phyloP scores from a whole-genome alignment of 2,329 filamentous ascomycete species.

The Ilyonectria destructans region DNA sequence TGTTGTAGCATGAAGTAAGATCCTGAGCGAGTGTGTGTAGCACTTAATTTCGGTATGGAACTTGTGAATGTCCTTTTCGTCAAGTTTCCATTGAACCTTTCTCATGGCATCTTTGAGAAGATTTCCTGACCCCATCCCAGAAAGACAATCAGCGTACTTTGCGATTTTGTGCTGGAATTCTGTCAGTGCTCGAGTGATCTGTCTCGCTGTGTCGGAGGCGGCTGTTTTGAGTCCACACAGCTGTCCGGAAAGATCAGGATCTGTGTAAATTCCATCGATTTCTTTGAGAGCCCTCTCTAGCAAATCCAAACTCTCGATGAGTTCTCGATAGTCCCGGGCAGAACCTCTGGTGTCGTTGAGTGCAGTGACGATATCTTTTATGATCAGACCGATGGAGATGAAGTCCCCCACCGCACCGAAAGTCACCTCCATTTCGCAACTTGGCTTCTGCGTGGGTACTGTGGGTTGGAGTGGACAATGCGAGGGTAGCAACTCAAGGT shows the following conservation, averaged over 20 bases:
- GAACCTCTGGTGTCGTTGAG: constrained; percentile 15
- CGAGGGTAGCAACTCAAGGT: too few relatives aligned
- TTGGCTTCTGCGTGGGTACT: too few relatives aligned
- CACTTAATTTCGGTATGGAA: neutral
- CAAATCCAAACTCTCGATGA: neutral
- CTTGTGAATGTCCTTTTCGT: neutral
- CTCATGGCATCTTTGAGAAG: neutral
- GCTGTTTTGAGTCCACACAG: neutral
- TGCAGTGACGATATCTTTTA: constrained; percentile 2
- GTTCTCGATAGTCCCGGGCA: constrained; percentile 7
- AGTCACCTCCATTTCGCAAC: constrained; percentile 11
- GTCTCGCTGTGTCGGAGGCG: neutral
- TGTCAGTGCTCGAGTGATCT: neutral
- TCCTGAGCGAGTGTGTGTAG: neutral
- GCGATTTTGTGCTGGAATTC: neutral
- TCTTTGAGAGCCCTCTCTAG: neutral
- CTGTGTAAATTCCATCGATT: neutral
- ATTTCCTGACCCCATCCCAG: neutral
- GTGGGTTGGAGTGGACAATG: too few relatives aligned
- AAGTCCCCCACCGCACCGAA: constrained; percentile 17
- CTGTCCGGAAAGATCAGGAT: neutral
- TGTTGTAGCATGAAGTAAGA: neutral
- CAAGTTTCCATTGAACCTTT: constrained; percentile 6
- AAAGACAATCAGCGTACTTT: neutral
- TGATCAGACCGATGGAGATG: constrained; percentile 1